phyloP scores from a whole-genome alignment of 2,329 filamentous ascomycete genomes.

The Hysterium pulicare region DNA sequence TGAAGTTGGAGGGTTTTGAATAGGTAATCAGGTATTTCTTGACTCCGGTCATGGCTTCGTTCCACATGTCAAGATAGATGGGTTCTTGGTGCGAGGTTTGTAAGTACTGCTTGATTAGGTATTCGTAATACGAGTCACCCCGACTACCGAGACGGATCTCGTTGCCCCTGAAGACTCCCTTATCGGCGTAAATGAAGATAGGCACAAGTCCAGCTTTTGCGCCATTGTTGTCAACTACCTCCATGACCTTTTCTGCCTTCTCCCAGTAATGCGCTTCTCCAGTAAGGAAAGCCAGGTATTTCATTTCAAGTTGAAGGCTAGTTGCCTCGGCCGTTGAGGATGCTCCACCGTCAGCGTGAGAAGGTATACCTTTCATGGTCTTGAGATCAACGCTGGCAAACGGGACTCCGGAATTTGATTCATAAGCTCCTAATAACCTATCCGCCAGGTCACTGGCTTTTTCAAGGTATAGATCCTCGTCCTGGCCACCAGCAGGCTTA shows the following conservation, averaged over 20 bases:
- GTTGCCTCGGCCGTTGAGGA: conserved; percentile 93
- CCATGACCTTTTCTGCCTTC: conserved; percentile 84
- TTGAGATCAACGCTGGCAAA: conserved; percentile 87
- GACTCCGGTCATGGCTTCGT: conserved; percentile 77
- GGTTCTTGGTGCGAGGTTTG: conserved; percentile 85
- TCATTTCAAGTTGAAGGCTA: conserved; percentile 91
- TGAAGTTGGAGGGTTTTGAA: conserved; percentile 73
- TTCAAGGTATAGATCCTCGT: conserved; percentile 91
- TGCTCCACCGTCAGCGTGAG: conserved; percentile 80
- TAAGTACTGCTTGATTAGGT: conserved; percentile 96
- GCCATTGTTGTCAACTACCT: conserved; percentile 81
- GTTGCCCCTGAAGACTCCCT: conserved; percentile 72
- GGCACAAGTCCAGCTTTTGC: conserved; percentile 79
- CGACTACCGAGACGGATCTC: conserved; percentile 92
- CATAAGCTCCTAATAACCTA: conserved; percentile 80
- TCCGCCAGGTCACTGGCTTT: conserved; percentile 93
- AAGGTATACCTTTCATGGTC: conserved; percentile 69
- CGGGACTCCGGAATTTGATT: conserved; percentile 80
- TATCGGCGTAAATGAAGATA: conserved; percentile 81
- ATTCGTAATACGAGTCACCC: conserved; percentile 97
- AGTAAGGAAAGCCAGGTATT: conserved; percentile 91
- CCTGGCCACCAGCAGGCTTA: conserved; percentile 67
- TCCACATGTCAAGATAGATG: conserved; percentile 90
- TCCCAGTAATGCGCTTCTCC: conserved; percentile 93
- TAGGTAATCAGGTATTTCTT: conserved; percentile 92